Percentiles rank a stretch among this genome's conserved stretches.
These are phyloP conservation scores for Collybiopsis confluens DNA, from an alignment of 768 basidiomycete species.

Conservation along the genomic window DNA sequence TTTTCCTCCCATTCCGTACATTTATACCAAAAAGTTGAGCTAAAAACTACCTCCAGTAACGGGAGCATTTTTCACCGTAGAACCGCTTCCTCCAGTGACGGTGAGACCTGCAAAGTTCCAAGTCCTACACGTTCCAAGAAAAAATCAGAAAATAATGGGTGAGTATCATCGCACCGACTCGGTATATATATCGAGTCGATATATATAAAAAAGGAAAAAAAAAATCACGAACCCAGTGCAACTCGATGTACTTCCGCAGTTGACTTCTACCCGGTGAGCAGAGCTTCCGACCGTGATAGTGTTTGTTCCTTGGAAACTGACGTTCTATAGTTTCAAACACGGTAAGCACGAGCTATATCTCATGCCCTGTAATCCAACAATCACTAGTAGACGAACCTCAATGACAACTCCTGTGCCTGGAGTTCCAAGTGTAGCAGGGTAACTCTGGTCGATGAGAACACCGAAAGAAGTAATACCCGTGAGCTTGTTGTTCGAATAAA, in stretches of 20 bases:
- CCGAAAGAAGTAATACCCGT: conserved; percentile 2
- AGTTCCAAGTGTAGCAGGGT: conserved; percentile 4
- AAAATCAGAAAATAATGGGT: too few species aligned
- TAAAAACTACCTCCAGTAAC: conserved; percentile 5
- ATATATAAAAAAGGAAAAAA: background rate
- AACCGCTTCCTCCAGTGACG: background rate
- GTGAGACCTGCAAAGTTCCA: conserved; percentile 5
- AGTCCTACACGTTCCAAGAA: background rate
- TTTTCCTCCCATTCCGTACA: too few species aligned
- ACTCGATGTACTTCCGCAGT: conserved; percentile 8
- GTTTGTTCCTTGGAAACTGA: conserved; percentile 3
- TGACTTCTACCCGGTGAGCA: conserved; percentile 1
- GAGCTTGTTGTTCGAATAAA: conserved; percentile 2
- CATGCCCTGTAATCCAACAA: background rate
- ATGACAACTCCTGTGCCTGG: conserved; percentile 7
- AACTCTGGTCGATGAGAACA: conserved; percentile 6
- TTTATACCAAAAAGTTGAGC: too few species aligned
- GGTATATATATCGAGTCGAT: background rate
- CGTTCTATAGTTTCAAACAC: background rate
- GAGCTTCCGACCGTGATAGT: conserved; percentile 2
- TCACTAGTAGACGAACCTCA: background rate
- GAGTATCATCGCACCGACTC: too few species aligned
- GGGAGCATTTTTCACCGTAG: background rate
- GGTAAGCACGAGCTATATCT: background rate
- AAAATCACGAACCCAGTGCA: conserved; percentile 4